phyloP scores from a whole-genome alignment of 176 grass and related monocot genomes.

The Juncus inflexus region DNA sequence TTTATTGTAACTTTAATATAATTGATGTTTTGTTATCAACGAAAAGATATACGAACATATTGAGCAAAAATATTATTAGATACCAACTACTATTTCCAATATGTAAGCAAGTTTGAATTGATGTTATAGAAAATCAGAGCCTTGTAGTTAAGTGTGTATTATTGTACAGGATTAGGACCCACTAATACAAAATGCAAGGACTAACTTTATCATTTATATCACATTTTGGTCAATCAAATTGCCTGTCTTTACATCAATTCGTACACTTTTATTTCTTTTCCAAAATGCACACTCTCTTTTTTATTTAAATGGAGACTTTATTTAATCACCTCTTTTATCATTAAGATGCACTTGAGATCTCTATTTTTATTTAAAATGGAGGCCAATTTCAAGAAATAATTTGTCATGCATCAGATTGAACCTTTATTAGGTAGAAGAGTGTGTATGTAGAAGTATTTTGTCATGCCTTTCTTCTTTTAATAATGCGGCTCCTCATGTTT shows the following conservation, averaged over 20 bases:
- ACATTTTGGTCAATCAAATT: slow-evolving; percentile 24
- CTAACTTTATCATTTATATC: slow-evolving; percentile 22
- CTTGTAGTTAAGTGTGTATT: slow-evolving; percentile 13
- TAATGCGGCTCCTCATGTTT: no score
- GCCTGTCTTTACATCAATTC: slow-evolving; percentile 20
- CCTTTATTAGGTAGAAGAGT: slow-evolving; percentile 28
- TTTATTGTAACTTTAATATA: no score
- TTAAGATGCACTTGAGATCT: background rate
- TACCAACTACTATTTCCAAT: no score
- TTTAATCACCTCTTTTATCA: no score
- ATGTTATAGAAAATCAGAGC: background rate
- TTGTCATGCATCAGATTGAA: slow-evolving; percentile 9
- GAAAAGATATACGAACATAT: no score
- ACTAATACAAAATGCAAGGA: slow-evolving; percentile 26
- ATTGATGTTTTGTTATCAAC: no score
- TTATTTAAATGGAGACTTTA: background rate
- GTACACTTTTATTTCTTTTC: background rate
- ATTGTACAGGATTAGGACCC: slow-evolving; percentile 5
- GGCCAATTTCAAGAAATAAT: background rate
- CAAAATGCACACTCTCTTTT: background rate
- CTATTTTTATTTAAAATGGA: slow-evolving; percentile 5
- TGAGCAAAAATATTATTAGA: no score
- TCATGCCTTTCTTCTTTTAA: slow-evolving; percentile 3
- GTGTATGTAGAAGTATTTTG: slow-evolving; percentile 22
- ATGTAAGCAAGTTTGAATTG: background rate